Evolutionary conservation across 768 basidiomycete species (phyloP), one percentile per base, ranked within the genome.

Genomic region (Russula brevipes): DNA sequence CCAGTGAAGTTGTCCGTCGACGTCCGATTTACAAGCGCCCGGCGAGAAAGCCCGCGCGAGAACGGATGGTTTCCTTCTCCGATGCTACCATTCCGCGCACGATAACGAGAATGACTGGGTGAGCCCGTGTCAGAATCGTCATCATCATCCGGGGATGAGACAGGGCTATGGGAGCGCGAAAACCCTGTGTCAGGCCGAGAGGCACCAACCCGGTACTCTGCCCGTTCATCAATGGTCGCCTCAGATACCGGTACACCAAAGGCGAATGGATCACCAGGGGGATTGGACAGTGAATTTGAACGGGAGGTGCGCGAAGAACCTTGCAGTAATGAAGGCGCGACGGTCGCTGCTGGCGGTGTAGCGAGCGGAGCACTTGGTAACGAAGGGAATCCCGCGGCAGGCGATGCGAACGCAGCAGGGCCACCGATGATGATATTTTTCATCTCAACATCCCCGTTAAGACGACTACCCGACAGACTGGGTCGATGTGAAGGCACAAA

Each of bases 111-210:
- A 46, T 69, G 67, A 58, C 68, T 68, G 49, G 72, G 72, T 49
- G 74, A 72, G 16, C 72, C 72, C n/a, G 66, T 50, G 6, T 67
- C 71, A 49, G 63, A 64, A 49, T 73, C 69, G 44, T 75, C 74
- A 41, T 75, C 74, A 8, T 72, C 69, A 50, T 76, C 76, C 36
- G 73, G 75, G 31, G 76, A 74, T 30, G 69, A 69, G 24, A 65
- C 59, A 10, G 64, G 63, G 51, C 53, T 66, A 58, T 57, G 70
- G 44, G 44, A 70, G 57, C 36, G 74, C 53, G 61, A 65, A 50
- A 59, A 60, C 5, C 57, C 65, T 19, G 73, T 73, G 31, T 67
- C 64, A 3, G 72, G 71, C n/a, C 69, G 68, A 51, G 72, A 70
- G 65, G 66, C 54, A 69, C 46, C 42, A 62, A 57, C 8, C 6